Evolutionary conservation across 768 basidiomycete species (phyloP).

Genomic region (Psilocybe tampanensis): DNA sequence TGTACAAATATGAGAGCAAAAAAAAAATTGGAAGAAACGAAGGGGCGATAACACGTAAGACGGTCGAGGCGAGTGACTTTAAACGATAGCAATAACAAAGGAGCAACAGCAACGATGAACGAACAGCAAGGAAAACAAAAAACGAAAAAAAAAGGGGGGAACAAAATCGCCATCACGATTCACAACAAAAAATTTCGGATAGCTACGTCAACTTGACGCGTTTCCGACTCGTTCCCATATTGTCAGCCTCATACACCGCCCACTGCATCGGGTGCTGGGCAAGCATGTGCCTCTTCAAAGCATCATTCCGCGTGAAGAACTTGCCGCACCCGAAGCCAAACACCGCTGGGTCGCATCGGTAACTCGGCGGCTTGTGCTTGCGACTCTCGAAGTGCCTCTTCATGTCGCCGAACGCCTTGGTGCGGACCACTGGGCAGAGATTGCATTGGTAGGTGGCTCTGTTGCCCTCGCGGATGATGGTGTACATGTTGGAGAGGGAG

Average conservation of each 20-base stretch:
- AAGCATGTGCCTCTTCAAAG: conserved; percentile 11
- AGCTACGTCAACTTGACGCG: neutral
- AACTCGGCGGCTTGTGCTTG: conserved; percentile 6
- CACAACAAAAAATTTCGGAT: too few relatives aligned
- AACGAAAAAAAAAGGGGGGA: too few relatives aligned
- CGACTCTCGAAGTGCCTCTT: conserved; percentile 9
- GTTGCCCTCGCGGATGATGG: neutral
- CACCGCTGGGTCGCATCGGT: neutral
- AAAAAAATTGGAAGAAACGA: too few relatives aligned
- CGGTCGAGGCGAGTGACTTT: too few relatives aligned
- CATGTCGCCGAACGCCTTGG: conserved; percentile 8
- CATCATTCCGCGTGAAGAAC: conserved; percentile 8
- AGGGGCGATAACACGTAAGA: too few relatives aligned
- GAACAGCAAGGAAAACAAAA: too few relatives aligned
- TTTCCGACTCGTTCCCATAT: neutral
- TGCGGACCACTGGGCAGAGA: conserved; percentile 3
- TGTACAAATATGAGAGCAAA: too few relatives aligned
- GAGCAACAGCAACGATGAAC: too few relatives aligned
- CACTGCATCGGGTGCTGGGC: neutral
- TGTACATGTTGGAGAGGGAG: neutral
- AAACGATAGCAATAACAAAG: too few relatives aligned
- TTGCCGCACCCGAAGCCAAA: neutral
- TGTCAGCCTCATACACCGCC: neutral
- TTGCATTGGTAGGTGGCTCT: conserved; percentile 8
- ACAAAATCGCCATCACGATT: too few relatives aligned